A percentile compares a stretch with the other conserved stretches of the same genome.
phyloP scores from a whole-genome alignment of 108 stramenopile genomes.

The Nitzschia palea region DNA sequence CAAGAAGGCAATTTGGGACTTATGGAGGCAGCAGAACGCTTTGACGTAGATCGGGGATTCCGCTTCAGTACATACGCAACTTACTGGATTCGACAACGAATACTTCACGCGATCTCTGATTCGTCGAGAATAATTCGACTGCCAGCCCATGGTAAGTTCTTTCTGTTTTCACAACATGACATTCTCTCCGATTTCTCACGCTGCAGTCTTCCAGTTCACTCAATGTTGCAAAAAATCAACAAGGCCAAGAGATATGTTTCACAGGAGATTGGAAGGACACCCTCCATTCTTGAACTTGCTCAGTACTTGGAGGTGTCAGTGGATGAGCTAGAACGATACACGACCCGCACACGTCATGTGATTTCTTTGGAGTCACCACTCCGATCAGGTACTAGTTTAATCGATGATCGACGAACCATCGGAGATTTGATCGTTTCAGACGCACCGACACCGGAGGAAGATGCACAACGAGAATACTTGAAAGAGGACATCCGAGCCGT shows the following conservation, averaged over 20 bases:
- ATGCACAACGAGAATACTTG: slow-evolving; percentile 53
- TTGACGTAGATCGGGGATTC: slow-evolving; percentile 81
- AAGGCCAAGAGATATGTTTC: slow-evolving; percentile 56
- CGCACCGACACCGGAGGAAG: slow-evolving; percentile 71
- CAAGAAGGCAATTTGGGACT: slow-evolving; percentile 94
- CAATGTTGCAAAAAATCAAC: slow-evolving; percentile 61
- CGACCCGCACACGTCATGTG: slow-evolving; percentile 50
- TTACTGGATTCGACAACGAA: slow-evolving; percentile 92
- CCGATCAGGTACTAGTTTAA: slow-evolving; percentile 14
- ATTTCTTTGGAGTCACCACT: slow-evolving; percentile 61
- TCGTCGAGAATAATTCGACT: slow-evolving; percentile 82
- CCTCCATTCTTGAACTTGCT: slow-evolving; percentile 75
- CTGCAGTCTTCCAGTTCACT: slow-evolving; percentile 36
- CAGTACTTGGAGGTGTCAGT: slow-evolving; percentile 64
- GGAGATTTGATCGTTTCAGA: slow-evolving; percentile 68
- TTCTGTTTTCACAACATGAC: neutral
- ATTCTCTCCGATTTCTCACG: neutral
- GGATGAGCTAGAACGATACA: slow-evolving; percentile 65
- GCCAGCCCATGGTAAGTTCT: slow-evolving; percentile 75
- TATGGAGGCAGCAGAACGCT: slow-evolving; percentile 93
- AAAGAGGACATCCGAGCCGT: slow-evolving; percentile 57
- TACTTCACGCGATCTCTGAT: slow-evolving; percentile 84
- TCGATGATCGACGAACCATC: slow-evolving; percentile 55
- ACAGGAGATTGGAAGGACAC: slow-evolving; percentile 59
- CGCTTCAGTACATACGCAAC: slow-evolving; percentile 92